Percentiles rank a stretch among this genome's conserved stretches.
These are phyloP conservation scores for Urtica urens DNA, from an alignment of 306 rosid species.

Conservation along the genomic window DNA sequence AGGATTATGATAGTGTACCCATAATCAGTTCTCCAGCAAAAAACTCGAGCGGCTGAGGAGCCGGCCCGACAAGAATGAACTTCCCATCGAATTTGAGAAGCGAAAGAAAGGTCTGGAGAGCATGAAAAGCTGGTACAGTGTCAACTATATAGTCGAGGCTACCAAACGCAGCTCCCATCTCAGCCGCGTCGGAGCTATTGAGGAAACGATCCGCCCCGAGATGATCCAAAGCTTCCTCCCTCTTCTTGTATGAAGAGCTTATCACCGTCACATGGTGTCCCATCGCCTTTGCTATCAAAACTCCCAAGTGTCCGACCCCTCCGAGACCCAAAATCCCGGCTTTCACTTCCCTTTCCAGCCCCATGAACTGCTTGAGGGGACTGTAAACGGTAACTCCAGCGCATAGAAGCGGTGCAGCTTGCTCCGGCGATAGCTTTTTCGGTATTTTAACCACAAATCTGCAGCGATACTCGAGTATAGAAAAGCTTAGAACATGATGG, in stretches of 20 bases:
- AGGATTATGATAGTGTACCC: slow-evolving; percentile 10
- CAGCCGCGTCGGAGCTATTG: slow-evolving; percentile 21
- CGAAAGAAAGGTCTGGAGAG: slow-evolving; percentile 22
- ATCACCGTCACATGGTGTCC: slow-evolving; percentile 45
- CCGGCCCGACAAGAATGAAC: slow-evolving; percentile 30
- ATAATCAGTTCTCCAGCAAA: slow-evolving; percentile 21
- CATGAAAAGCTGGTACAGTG: slow-evolving; percentile 32
- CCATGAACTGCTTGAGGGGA: slow-evolving; percentile 26
- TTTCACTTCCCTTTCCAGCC: slow-evolving; percentile 12
- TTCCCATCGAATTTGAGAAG: slow-evolving; percentile 29
- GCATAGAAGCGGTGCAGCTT: slow-evolving; percentile 37
- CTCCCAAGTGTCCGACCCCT: slow-evolving; percentile 38
- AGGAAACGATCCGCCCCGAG: slow-evolving; percentile 35
- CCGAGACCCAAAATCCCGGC: slow-evolving; percentile 40
- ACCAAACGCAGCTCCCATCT: slow-evolving; percentile 25
- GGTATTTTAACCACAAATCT: slow-evolving; percentile 35
- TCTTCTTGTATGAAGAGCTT: slow-evolving; percentile 44
- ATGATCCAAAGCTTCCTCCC: slow-evolving; percentile 24
- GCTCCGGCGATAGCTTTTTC: slow-evolving; percentile 29
- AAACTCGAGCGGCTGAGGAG: slow-evolving; percentile 27
- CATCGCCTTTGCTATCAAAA: slow-evolving; percentile 35
- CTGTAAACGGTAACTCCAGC: slow-evolving; percentile 48
- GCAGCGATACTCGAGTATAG: not conserved
- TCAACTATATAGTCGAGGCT: slow-evolving; percentile 35
- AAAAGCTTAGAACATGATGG: not conserved